Base-by-base conservation (phyloP, 441 rosid species). In the Mallotus japonicus region DNA sequence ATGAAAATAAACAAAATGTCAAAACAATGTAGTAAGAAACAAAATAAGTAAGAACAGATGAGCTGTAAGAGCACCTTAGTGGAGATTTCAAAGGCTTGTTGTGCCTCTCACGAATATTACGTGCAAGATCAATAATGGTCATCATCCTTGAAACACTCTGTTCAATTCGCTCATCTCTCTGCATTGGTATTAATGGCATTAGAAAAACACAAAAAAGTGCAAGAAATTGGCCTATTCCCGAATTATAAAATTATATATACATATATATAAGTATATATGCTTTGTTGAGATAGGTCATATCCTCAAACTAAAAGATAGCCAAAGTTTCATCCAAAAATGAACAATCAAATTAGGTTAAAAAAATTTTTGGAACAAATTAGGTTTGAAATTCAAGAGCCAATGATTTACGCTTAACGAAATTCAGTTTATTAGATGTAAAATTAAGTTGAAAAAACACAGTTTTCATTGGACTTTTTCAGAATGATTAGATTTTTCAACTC, bases 41-140 rank as follows among this genome's bases (percentile, higher is more conserved):
- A 10, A 47, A 56, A 46, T 10, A 37, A 14, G 58, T 20, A 63
- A 67, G 67, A 71, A 65, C 8, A 59, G 24, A 58, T 65, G 17
- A 53, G 37, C 37, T 32, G 37, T 32, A 32, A 32, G 37, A 32
- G 34, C 42, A 93, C 99, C 93, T 92, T 50, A 93, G 83, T 54
- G 99, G 99, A 57, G 92, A 90, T 87, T 93, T 96, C 73, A 96
- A 88, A 76, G 99, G 98, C 70, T 90, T 85, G 82, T 84, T 88
- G 84, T 96, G 92, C 59, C 95, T 92, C 75, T 96, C 98, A 69
- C 99, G 97, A 77, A 92, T 92, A 82, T 93, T 96, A 54, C 99
- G 92, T 4, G 95, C 98, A 81, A 90, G 92, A 83, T 96, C 99
- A 73, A 96, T 94, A 77, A 96, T 85, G 34, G 90, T 96, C 87